Evolutionary conservation across 768 basidiomycete species (phyloP), one percentile per base, ranked within the genome.

Genomic region (Xanthoconium stramineum): DNA sequence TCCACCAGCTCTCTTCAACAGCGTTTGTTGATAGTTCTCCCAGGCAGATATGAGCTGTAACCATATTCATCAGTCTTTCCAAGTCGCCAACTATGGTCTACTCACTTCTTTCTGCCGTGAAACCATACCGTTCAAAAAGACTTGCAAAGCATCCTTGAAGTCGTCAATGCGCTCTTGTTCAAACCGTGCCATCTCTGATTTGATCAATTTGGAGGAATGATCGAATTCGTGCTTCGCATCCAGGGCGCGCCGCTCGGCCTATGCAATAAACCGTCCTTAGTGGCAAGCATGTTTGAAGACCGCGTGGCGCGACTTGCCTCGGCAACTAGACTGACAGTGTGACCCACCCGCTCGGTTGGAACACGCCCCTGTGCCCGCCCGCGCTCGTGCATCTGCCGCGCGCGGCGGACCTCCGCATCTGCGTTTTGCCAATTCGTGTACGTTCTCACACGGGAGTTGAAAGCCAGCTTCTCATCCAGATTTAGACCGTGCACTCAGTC

Each of bases 91-190:
- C 15, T 3, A n/a, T 15, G 15, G 24, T 29, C 19, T 32, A 64
- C 80, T 53, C 33, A 86, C 86, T 78, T 89, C 83, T 69, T 88
- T 91, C 75, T 99, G 95, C 51, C 86, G 78, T 5, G 78, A 71
- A 47, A 95, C 88, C 88, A 96, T 90, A 6, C 88, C 91, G 42
- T 94, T 89, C 52, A 98, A 74, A 71, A 93, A 94, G 5, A 80
- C 79, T 69, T 92, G 89, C 61, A 99, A 70, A 3, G 88, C 80
- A 43, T 81, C 78, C 72, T 94, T 95, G 72, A 98, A 97, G 69
- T 98, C 96, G 47, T 92, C 89, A 28, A 98, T 81, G 42, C 95
- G 83, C 72, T 97, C 96, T 67, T 85, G 83, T 74, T 99, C 96
- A 66, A 98, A 98, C 42, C 96, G 78, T 6, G 84, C 84, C 60